Evolutionary conservation across 129 eudicot species (phyloP).

Genomic region (Ambrosia trifida): DNA sequence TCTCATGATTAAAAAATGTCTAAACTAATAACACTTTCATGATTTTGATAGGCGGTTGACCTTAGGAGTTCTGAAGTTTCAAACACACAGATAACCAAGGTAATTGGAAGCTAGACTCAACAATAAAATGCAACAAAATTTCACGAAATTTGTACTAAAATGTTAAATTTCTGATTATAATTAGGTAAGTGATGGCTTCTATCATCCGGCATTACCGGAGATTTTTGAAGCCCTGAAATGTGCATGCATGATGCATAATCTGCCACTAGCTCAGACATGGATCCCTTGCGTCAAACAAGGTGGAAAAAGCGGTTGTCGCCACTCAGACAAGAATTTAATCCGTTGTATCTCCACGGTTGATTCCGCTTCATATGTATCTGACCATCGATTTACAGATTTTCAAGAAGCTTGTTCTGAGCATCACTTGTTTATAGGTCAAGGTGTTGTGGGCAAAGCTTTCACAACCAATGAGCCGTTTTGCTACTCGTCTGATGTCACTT

Average conservation of each 20-base stretch:
- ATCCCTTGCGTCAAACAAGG: conserved; percentile 86
- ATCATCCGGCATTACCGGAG: conserved; percentile 75
- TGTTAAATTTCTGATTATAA: neutral
- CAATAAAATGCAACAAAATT: neutral
- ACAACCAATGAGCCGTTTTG: conserved; percentile 58
- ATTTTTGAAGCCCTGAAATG: conserved; percentile 59
- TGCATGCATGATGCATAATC: conserved; percentile 61
- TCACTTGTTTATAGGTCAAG: conserved; percentile 86
- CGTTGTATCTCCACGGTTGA: conserved; percentile 76
- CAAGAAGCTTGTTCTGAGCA: conserved; percentile 92
- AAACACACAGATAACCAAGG: conserved; percentile 48
- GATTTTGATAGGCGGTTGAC: conserved; percentile 67
- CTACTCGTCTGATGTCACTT: conserved; percentile 65
- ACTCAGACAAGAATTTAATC: conserved; percentile 62
- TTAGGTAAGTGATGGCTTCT: conserved; percentile 52
- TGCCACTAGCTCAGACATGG: conserved; percentile 97
- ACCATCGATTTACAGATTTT: conserved; percentile 50
- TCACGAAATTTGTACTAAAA: conserved; percentile 3
- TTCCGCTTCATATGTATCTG: conserved; percentile 62
- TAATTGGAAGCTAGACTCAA: conserved; percentile 28
- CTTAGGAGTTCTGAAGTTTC: conserved; percentile 66
- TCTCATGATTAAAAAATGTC: neutral
- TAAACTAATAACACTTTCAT: conserved; percentile 17
- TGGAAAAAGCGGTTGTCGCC: conserved; percentile 68
- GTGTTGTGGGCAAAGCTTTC: conserved; percentile 81